Base-by-base conservation (phyloP, 768 basidiomycete genomes). In the Pisolithus marmoratus region DNA sequence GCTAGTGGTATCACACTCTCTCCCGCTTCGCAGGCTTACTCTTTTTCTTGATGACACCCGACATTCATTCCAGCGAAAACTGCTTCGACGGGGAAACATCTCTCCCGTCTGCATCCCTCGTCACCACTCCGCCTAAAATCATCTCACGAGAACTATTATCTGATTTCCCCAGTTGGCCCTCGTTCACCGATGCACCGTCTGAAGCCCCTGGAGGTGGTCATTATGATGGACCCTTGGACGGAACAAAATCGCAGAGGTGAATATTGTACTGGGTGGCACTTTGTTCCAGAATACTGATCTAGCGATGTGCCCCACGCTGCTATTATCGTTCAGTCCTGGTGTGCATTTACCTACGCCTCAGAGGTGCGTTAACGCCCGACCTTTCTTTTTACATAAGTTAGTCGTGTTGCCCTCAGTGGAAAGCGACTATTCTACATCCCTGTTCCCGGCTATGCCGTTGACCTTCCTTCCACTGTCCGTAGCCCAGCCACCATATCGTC, bases 401-500 rank as follows among this genome's bases (percentile, higher is more conserved):
- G 17, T 37, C 26, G n/a, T 19, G 15, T 50, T 20, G 19, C 48
- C 23, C 5, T 46, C 24, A 15, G 34, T 15, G 14, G 15, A 34
- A 34, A 34, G 5, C 34, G 34, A 34, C 14, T 34, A 14, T 34
- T 46, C 31, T 29, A 38, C 19, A 23, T 38, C 12, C 3, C 8
- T 48, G 49, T 34, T n/a, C n/a, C 34, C 26, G 47, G 19, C 46
- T 45, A 20, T 20, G 23, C 34, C 36, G 45, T 48, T 53, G 41
- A 15, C 46, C 60, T 22, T 66, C 54, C 38, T n/a, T 40, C 46
- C 47, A 40, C 31, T 52, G 27, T 52, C 29, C 52, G 52, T 45
- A 74, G 73, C 49, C 72, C 73, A 20, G 65, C 58, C 56, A 67
- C 68, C 52, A 46, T 69, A 36, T 47, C 60, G 37, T 61, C 63